phyloP scores from a whole-genome alignment of 768 basidiomycete genomes.

The Mycena indigotica region DNA sequence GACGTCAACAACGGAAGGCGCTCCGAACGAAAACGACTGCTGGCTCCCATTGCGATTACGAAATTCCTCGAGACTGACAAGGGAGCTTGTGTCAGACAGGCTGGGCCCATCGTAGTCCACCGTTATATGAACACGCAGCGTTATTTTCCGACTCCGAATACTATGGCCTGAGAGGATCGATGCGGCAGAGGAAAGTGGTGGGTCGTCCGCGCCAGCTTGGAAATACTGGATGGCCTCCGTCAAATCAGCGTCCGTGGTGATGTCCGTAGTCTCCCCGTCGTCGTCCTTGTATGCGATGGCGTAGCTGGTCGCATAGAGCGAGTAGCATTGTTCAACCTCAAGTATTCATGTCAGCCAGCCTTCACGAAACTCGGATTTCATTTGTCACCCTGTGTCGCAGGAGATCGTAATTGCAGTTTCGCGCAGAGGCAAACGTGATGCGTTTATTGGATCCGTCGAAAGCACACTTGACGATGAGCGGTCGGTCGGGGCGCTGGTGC shows the following conservation, averaged over 20 bases:
- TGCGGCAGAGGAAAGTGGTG: constrained; percentile 67
- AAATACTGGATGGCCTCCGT: constrained; percentile 90
- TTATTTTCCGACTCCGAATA: constrained; percentile 71
- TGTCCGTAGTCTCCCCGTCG: constrained; percentile 75
- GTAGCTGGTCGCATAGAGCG: constrained; percentile 69
- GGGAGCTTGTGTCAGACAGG: constrained; percentile 84
- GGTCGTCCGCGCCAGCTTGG: constrained; percentile 72
- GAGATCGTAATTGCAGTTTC: constrained; percentile 75
- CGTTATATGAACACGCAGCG: constrained; percentile 70
- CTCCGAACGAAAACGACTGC: constrained; percentile 51
- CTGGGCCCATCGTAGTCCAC: constrained; percentile 92
- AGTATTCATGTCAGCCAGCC: no score
- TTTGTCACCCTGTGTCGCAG: constrained; percentile 66
- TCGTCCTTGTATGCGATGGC: constrained; percentile 85
- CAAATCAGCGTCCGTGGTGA: constrained; percentile 72
- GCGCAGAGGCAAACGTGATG: constrained; percentile 78
- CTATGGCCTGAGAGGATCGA: constrained; percentile 75
- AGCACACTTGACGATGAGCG: constrained; percentile 81
- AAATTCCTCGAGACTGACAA: constrained; percentile 79
- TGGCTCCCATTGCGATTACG: constrained; percentile 60
- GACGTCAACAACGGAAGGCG: constrained; percentile 42
- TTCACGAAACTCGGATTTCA: constrained; percentile 7
- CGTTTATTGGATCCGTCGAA: constrained; percentile 74
- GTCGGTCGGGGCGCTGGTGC: constrained; percentile 65
- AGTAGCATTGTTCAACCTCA: constrained; percentile 86